Conservation (phyloP, 257 asterid genomes). For the Prunella vulgaris region DNA sequence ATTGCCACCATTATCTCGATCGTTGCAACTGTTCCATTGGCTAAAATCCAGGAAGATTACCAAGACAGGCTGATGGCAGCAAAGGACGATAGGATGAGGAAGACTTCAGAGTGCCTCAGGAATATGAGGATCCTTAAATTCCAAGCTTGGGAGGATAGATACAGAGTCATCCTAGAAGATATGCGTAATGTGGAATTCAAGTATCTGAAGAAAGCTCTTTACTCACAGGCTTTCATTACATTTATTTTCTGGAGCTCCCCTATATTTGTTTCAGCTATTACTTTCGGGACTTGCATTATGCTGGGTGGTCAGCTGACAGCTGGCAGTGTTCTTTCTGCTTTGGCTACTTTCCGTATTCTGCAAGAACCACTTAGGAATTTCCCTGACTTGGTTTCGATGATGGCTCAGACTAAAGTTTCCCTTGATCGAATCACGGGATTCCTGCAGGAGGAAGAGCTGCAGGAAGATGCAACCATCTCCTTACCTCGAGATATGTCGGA, state of each 20-base stretch:
- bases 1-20: slow-evolving; percentile 46
- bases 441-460: slow-evolving; percentile 44
- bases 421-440: slow-evolving; percentile 45
- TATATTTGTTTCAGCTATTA: slow-evolving; percentile 42
- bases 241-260: slow-evolving; percentile 57
- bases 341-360: slow-evolving; percentile 54
- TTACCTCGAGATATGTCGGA: slow-evolving; percentile 37
- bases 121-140: slow-evolving; percentile 52
- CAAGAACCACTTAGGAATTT: slow-evolving; percentile 52
- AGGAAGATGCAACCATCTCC: slow-evolving; percentile 37
- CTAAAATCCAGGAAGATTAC: slow-evolving; percentile 42
- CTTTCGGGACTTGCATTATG: slow-evolving; percentile 45
- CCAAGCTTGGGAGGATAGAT: slow-evolving; percentile 58
- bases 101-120: slow-evolving; percentile 46
- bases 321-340: slow-evolving; percentile 53
- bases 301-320: slow-evolving; percentile 50
- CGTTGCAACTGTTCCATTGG: slow-evolving; percentile 47
- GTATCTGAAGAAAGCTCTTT: slow-evolving; percentile 46
- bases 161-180: slow-evolving; percentile 37
- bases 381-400: slow-evolving; percentile 50
- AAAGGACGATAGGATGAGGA: slow-evolving; percentile 49
- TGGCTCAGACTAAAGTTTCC: slow-evolving; percentile 55
- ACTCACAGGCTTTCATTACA: slow-evolving; percentile 48
- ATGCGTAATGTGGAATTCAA: slow-evolving; percentile 38
- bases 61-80: slow-evolving; percentile 48